These are phyloP conservation scores for Pseudonitzschia pungens DNA, from an alignment of 108 stramenopile genomes.

Conservation along the genomic window DNA sequence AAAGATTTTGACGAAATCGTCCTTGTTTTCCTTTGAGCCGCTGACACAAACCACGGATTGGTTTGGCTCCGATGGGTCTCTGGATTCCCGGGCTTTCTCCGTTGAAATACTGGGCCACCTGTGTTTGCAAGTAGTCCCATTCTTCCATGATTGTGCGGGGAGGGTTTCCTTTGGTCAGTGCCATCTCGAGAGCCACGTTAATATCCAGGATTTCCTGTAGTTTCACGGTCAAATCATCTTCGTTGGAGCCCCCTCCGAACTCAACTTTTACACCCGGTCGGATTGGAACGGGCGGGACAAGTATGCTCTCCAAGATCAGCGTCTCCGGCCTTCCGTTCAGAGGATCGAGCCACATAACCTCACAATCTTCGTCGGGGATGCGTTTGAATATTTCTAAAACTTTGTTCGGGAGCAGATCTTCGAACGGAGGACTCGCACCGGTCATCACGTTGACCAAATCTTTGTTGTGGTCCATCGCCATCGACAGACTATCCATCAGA, in stretches of 20 bases:
- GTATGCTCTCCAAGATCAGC: constrained; percentile 86
- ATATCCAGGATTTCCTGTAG: constrained; percentile 96
- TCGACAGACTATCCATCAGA: constrained; percentile 51
- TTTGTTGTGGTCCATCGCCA: constrained; percentile 71
- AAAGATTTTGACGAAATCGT: constrained; percentile 96
- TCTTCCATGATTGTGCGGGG: constrained; percentile 94
- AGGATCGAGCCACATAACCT: constrained; percentile 91
- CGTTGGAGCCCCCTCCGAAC: constrained; percentile 93
- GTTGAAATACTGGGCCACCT: constrained; percentile 96
- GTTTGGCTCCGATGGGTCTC: constrained; percentile 84
- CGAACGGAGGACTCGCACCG: constrained; percentile 50
- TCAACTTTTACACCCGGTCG: constrained; percentile 99
- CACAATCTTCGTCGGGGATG: constrained; percentile 94
- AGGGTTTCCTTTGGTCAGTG: constrained; percentile 84
- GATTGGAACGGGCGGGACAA: constrained; percentile 99
- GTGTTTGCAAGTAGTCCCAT: constrained; percentile 96
- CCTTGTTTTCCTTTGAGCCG: constrained; percentile 96
- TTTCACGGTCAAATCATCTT: constrained; percentile 99
- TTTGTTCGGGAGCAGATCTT: constrained; percentile 76
- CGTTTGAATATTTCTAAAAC: constrained; percentile 85
- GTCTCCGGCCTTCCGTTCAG: constrained; percentile 93
- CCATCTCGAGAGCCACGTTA: constrained; percentile 89
- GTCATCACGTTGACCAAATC: constrained; percentile 54
- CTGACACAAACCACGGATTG: constrained; percentile 96
- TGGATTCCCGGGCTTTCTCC: constrained; percentile 95